Evolutionary conservation across 1,139 yeast species (phyloP), one percentile per base, ranked within the genome.

Genomic region (Kodamaea suecica): DNA sequence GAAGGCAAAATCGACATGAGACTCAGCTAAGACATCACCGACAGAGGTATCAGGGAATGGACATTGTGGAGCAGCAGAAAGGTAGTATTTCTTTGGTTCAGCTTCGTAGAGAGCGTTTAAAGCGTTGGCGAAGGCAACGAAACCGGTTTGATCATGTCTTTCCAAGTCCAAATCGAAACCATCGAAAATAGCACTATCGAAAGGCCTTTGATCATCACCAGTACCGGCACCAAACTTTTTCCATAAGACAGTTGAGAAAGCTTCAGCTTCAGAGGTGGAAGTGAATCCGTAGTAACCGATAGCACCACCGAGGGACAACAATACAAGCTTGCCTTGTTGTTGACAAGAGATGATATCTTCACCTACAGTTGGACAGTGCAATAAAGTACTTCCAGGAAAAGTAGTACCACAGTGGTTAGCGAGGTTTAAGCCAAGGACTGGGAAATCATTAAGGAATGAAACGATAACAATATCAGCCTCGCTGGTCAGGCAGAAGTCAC

Each of bases 11-110:
- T 90, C 97, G 44, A 90, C 66, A 29, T 76, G 69, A 14, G 84
- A 77, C 24, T 73, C 62, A 15, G 66, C 65, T 48, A 90, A 61
- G 26, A 84, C 63, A 36, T 78, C 76, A 42, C 95, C 95, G 29
- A 84, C 79, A 29, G 84, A 78, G 5, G 82, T 87, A 64, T 90
- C 97, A 14, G 97, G 97, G 56, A 80, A 85, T 13, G 82, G 84
- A 66, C 97, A 90, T 66, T 90, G 97, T 17, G 97, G 97, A 44
- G 97, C 95, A 43, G 96, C 96, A 35, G 95, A 78, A 33, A 90
- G 66, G 58, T 44, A 48, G 41, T 40, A 49, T 30, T 40, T 42
- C 17, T 40, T 37, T 20, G 41, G 17, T 32, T 37, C 41, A 9
- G 19, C 10, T 6, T 30, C 33, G 29, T 38, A 44, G 14, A 31